Evolutionary conservation across 768 basidiomycete species (phyloP).

Genomic region (Xanthoconium stramineum): DNA sequence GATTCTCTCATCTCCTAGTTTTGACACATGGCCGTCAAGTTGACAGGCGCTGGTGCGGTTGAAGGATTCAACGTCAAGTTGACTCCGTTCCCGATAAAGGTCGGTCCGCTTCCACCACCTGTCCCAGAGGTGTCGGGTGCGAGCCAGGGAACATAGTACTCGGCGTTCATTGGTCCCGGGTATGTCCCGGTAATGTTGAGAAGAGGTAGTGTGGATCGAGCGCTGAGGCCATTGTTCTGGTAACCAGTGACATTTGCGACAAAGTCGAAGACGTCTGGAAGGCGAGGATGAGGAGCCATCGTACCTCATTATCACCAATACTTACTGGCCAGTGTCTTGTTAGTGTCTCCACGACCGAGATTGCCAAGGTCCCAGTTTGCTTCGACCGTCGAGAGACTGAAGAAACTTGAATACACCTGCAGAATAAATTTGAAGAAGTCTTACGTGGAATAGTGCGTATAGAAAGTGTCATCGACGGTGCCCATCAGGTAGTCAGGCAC

Average conservation of each 20-base stretch:
- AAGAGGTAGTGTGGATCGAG: slow-evolving; percentile 27
- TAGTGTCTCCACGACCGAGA: slow-evolving; percentile 54
- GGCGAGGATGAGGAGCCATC: background rate
- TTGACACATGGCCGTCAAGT: slow-evolving; percentile 24
- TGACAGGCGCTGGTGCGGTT: slow-evolving; percentile 35
- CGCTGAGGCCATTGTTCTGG: slow-evolving; percentile 35
- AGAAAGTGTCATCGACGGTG: too few relatives aligned
- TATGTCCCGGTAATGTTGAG: slow-evolving; percentile 38
- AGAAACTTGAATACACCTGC: background rate
- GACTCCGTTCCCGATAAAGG: slow-evolving; percentile 33
- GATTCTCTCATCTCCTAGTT: too few relatives aligned
- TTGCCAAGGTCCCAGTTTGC: slow-evolving; percentile 58
- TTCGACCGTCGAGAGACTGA: slow-evolving; percentile 48
- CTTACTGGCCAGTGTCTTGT: slow-evolving; percentile 32
- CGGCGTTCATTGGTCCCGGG: slow-evolving; percentile 41
- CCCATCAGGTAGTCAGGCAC: too few relatives aligned
- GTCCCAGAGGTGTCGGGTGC: slow-evolving; percentile 35
- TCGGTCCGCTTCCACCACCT: slow-evolving; percentile 40
- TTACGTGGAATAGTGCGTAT: too few relatives aligned
- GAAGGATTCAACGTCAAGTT: slow-evolving; percentile 32
- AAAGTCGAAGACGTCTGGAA: slow-evolving; percentile 47
- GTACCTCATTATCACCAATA: background rate
- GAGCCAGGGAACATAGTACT: slow-evolving; percentile 38
- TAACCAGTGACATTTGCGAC: slow-evolving; percentile 48
- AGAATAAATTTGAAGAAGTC: background rate